Percentiles rank a stretch among this genome's conserved stretches.
Evolutionary conservation across 805 yeast species (phyloP).

Genomic region (Monosporozyma unispora): DNA sequence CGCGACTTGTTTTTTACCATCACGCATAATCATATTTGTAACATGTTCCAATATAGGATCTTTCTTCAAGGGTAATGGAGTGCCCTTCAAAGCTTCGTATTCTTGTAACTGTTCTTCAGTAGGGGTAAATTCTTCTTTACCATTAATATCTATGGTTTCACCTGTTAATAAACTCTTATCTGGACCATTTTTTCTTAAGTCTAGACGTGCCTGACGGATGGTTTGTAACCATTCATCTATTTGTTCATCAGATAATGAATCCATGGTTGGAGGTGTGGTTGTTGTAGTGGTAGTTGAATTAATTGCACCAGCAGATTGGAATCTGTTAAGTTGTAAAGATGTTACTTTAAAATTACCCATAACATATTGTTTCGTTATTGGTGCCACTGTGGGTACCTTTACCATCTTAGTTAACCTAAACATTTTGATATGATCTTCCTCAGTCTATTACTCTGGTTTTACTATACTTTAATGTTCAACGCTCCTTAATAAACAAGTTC

Average conservation of each 20-base stretch:
- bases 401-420: neutral
- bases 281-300: neutral
- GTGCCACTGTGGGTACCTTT: neutral
- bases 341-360: too few species aligned
- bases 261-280: neutral
- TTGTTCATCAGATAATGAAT: constrained; percentile 26
- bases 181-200: constrained; percentile 33
- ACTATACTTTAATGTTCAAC: too few species aligned
- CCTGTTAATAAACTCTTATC: constrained; percentile 35
- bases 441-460: too few species aligned
- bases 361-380: neutral
- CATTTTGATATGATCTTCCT: neutral
- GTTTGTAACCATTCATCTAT: constrained; percentile 37
- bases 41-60: constrained; percentile 73
- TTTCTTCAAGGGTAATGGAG: constrained; percentile 49
- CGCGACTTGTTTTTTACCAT: constrained; percentile 81
- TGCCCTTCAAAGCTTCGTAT: constrained; percentile 38
- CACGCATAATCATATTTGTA: constrained; percentile 82
- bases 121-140: constrained; percentile 40
- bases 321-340: neutral
- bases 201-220: constrained; percentile 31
- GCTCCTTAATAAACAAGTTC: too few species aligned
- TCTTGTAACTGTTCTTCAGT: constrained; percentile 56
- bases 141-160: constrained; percentile 26
- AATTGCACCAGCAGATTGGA: neutral